Percentiles rank a stretch among this genome's conserved stretches.
phyloP scores from a whole-genome alignment of 768 basidiomycete genomes.

The Serpula lacrymans region DNA sequence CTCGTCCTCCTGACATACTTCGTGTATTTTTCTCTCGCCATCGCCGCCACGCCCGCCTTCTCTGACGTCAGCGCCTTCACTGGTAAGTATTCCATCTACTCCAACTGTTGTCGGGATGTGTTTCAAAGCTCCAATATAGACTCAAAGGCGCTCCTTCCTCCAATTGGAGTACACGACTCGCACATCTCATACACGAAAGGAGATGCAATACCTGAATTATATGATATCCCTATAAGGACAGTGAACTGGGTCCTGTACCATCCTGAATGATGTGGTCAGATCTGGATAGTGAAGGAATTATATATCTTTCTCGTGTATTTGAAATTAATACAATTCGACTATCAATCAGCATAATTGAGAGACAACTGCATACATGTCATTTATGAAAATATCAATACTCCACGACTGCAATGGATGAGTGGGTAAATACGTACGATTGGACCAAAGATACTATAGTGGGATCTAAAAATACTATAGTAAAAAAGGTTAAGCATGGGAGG shows the following conservation, averaged over 20 bases:
- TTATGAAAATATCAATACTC: no score
- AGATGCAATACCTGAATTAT: constrained; percentile 57
- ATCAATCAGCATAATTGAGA: no score
- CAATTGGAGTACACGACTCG: constrained; percentile 29
- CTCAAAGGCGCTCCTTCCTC: constrained; percentile 50
- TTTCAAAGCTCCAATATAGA: constrained; percentile 39
- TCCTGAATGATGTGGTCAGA: no score
- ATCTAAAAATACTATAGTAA: no score
- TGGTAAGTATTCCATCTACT: constrained; percentile 42
- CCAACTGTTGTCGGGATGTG: constrained; percentile 3
- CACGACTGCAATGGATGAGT: no score
- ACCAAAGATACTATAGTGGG: no score
- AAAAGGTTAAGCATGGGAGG: no score
- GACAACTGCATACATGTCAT: no score
- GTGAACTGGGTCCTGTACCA: constrained; percentile 77
- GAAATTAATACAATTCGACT: no score
- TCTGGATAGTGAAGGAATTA: constrained; percentile 2
- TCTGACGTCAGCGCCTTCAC: constrained; percentile 63
- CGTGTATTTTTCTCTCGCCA: constrained; percentile 71
- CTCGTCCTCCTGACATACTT: constrained; percentile 72
- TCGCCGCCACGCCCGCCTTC: constrained; percentile 68
- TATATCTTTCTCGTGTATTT: constrained; percentile 4
- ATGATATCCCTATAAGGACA: constrained; percentile 79
- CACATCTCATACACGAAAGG: constrained; percentile 48
- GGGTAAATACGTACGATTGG: constrained; percentile 13